Percentiles rank a stretch among this genome's conserved stretches.
These are phyloP conservation scores for Bidens hawaiensis DNA, from an alignment of 140 eudicot genomes.

Conservation along the genomic window DNA sequence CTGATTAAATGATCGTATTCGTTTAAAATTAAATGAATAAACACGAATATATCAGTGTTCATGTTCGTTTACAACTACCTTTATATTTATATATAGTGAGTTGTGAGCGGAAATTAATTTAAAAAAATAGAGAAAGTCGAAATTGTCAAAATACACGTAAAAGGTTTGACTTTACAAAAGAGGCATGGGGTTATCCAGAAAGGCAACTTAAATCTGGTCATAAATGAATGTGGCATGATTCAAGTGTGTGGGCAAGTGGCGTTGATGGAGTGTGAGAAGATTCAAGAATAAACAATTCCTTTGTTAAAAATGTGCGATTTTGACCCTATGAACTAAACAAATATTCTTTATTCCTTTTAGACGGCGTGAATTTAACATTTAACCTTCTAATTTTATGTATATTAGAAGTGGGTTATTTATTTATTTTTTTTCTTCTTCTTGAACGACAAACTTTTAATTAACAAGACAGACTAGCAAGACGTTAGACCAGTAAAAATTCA, in stretches of 20 bases:
- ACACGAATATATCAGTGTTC: too few species aligned
- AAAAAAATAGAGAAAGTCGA: conserved; percentile 1
- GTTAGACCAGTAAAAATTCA: too few species aligned
- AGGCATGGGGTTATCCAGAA: background rate
- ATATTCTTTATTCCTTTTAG: too few species aligned
- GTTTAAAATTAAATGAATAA: too few species aligned
- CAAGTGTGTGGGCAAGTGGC: conserved; percentile 5
- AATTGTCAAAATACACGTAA: too few species aligned
- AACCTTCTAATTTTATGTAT: background rate
- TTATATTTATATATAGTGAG: background rate
- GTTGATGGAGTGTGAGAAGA: background rate
- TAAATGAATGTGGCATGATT: background rate
- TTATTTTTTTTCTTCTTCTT: too few species aligned
- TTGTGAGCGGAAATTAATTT: background rate
- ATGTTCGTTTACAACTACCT: background rate
- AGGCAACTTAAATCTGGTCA: background rate
- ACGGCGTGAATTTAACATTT: background rate
- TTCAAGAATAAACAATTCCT: background rate
- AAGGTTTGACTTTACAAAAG: conserved; percentile 1
- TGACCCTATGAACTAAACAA: too few species aligned
- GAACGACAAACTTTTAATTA: too few species aligned
- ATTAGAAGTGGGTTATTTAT: background rate
- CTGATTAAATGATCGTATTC: too few species aligned
- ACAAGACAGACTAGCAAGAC: too few species aligned
- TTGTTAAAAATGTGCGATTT: background rate